phyloP scores from a whole-genome alignment of 31 red algal species.

The Pterothamnion heteromorphum region DNA sequence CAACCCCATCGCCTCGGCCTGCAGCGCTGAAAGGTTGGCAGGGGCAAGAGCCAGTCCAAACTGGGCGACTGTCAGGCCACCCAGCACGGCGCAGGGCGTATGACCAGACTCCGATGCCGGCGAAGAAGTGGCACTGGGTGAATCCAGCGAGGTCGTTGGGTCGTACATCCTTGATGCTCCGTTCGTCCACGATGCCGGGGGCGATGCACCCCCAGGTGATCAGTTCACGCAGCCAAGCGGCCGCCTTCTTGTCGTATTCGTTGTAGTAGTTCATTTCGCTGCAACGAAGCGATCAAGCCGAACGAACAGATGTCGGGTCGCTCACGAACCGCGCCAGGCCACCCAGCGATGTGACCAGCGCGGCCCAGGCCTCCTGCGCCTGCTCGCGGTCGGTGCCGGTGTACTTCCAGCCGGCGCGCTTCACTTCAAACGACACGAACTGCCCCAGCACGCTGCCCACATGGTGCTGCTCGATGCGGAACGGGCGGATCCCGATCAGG shows the following conservation, averaged over 20 bases:
- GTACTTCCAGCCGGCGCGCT: too few relatives aligned
- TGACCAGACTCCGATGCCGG: neutral
- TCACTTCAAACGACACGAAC: too few relatives aligned
- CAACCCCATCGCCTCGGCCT: neutral
- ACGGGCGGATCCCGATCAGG: too few relatives aligned
- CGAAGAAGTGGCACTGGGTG: conserved; percentile 3
- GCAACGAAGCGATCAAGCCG: too few relatives aligned
- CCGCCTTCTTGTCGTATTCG: neutral
- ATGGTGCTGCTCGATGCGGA: too few relatives aligned
- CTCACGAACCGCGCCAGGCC: too few relatives aligned
- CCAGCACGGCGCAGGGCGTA: neutral
- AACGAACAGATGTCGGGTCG: too few relatives aligned
- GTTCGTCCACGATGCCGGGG: neutral
- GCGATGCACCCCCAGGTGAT: neutral
- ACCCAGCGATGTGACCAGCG: too few relatives aligned
- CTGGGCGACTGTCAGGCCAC: neutral
- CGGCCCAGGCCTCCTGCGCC: too few relatives aligned
- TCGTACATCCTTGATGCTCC: neutral
- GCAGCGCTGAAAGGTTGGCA: conserved; percentile 22
- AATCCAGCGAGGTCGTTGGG: neutral
- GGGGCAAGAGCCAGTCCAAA: conserved; percentile 6
- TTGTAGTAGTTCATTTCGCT: neutral
- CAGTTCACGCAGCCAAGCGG: conserved; percentile 4
- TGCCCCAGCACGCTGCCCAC: too few relatives aligned
- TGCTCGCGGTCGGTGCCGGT: too few relatives aligned